phyloP scores from a whole-genome alignment of 441 rosid species.

The Iberis amara region DNA sequence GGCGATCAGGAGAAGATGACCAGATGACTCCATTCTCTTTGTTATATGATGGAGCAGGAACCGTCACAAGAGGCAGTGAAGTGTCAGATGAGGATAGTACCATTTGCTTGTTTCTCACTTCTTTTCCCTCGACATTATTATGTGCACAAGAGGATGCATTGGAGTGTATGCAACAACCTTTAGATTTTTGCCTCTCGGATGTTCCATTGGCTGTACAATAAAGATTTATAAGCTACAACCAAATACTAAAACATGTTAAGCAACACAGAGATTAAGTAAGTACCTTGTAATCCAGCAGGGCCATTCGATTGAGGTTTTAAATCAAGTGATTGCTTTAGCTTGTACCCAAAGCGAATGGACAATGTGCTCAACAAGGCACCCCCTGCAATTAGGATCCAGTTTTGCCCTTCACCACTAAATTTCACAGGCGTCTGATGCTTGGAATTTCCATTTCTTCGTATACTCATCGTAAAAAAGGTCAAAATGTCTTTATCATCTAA shows the following conservation, averaged over 20 bases:
- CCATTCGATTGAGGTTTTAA: conserved; percentile 46
- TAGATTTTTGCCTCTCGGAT: conserved; percentile 45
- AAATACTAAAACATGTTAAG: not conserved
- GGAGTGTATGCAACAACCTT: conserved; percentile 46
- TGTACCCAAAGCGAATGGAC: conserved; percentile 80
- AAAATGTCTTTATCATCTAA: conserved; percentile 41
- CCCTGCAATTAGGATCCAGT: conserved; percentile 89
- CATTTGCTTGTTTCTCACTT: conserved; percentile 39
- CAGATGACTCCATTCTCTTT: conserved; percentile 66
- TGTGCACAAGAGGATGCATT: conserved; percentile 50
- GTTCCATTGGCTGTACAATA: conserved; percentile 48
- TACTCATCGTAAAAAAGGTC: conserved; percentile 52
- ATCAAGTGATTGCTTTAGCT: conserved; percentile 69
- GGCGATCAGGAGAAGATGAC: conserved; percentile 69
- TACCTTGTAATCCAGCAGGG: conserved; percentile 40
- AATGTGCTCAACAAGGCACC: conserved; percentile 89
- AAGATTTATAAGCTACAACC: not conserved
- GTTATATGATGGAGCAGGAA: conserved; percentile 48
- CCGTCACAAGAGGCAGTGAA: conserved; percentile 64
- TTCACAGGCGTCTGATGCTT: conserved; percentile 48
- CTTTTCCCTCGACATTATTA: conserved; percentile 44
- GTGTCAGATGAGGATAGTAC: conserved; percentile 36
- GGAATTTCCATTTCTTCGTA: conserved; percentile 36
- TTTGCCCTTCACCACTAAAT: conserved; percentile 52
- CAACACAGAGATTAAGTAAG: not conserved